These are phyloP conservation scores for Salix viminalis DNA, from an alignment of 345 rosid genomes.

Conservation along the genomic window DNA sequence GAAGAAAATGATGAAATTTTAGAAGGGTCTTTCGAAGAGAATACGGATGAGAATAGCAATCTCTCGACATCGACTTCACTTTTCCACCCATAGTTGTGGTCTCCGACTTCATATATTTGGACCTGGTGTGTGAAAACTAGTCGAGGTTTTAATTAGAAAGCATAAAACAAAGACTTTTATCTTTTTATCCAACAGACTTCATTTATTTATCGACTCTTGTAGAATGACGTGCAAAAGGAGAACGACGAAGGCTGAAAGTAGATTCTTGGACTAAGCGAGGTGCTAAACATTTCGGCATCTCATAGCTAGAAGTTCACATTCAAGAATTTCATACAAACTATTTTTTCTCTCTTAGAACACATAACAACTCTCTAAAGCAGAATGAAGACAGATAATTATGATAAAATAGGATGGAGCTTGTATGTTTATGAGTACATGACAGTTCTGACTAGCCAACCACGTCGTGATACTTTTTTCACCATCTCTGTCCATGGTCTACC, in stretches of 20 bases:
- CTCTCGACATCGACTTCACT: too few species aligned
- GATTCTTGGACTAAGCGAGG: background rate
- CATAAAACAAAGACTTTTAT: too few species aligned
- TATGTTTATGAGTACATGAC: background rate
- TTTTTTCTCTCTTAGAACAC: background rate
- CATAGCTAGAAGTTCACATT: conserved; percentile 11
- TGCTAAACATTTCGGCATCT: background rate
- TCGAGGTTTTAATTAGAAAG: too few species aligned
- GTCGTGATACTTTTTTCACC: background rate
- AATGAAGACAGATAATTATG: conserved; percentile 3
- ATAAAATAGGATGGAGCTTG: background rate
- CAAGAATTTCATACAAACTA: conserved; percentile 2
- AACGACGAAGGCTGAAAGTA: background rate
- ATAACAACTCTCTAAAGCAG: conserved; percentile 23
- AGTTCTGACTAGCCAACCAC: background rate
- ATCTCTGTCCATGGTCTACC: conserved; percentile 10
- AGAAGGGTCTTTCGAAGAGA: background rate
- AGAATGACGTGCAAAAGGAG: background rate
- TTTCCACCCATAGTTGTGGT: too few species aligned
- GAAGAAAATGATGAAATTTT: background rate
- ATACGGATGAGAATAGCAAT: background rate
- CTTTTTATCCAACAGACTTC: too few species aligned
- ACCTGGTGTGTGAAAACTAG: too few species aligned
- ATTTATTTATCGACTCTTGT: background rate
- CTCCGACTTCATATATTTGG: too few species aligned